Conservation (phyloP, 345 rosid species). For the Zanthoxylum bungeanum region DNA sequence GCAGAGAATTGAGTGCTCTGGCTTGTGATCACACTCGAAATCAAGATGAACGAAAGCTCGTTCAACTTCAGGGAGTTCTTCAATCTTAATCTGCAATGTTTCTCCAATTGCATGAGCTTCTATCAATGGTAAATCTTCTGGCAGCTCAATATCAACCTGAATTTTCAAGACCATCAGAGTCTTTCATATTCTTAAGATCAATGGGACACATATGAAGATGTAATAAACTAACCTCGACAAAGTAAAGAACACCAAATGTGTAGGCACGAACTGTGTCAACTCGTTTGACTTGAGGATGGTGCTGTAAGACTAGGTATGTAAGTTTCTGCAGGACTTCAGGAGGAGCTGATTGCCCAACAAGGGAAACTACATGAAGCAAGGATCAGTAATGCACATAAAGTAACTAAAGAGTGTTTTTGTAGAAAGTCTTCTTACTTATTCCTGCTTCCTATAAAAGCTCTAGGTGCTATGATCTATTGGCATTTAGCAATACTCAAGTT, state of each 20-base stretch:
- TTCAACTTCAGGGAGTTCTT: conserved; percentile 38
- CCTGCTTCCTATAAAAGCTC: neutral
- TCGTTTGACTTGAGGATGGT: conserved; percentile 23
- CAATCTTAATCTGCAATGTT: conserved; percentile 32
- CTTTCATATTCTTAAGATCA: neutral
- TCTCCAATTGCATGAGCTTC: conserved; percentile 40
- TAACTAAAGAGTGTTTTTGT: neutral
- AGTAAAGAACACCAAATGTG: conserved; percentile 28
- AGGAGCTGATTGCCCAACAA: conserved; percentile 31
- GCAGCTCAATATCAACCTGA: conserved; percentile 24
- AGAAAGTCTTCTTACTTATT: neutral
- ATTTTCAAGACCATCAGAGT: neutral
- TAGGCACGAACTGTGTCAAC: conserved; percentile 34
- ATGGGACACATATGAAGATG: neutral
- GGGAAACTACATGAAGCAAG: conserved; percentile 9
- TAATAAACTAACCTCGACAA: conserved; percentile 18
- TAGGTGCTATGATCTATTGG: neutral
- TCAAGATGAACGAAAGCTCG: conserved; percentile 48
- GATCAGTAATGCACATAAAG: neutral
- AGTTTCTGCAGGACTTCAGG: conserved; percentile 32
- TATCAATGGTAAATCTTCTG: conserved; percentile 26
- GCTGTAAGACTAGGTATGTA: conserved; percentile 22
- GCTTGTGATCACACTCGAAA: conserved; percentile 42
- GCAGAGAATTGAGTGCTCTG: conserved; percentile 15
- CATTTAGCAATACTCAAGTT: neutral